Base-by-base conservation (phyloP, 2,329 filamentous ascomycete species). In the Biscogniauxia sp. region DNA sequence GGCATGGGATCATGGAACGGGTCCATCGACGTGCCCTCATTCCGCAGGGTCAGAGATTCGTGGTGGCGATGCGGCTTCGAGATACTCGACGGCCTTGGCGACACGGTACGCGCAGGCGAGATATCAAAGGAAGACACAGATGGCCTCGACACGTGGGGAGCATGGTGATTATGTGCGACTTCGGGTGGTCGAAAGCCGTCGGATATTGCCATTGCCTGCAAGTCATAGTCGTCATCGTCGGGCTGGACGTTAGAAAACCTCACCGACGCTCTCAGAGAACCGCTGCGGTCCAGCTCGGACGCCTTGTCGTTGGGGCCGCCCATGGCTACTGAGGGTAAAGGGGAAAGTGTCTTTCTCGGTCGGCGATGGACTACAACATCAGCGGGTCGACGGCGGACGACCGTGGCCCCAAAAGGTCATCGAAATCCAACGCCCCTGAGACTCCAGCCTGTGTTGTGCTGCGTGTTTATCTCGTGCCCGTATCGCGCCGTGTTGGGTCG, bases 61-160 rank as follows among this genome's bases (percentile, higher is more conserved):
- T 79, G 75, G 6, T 73, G 75, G 13, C 75, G 76, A 5, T 77
- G 78, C n/a, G 81, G 77, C 64, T 88, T 88, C 15, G 81, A 77
- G 54, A 82, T 82, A 70, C 85, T 88, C 3, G 83, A 84, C 45
- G 82, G 79, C 60, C 82, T 77, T 59, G 66, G 69, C 58, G 67
- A 68, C 62, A 64, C 58, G 54, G 61, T 59, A 37, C 65, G 66
- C 56, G 66, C 52, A 51, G 64, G 56, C 37, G 65, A 63, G 45
- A 54, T 54, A 51, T 70, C 65, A 52, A 60, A 57, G 20, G 69
- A 66, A 51, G 66, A 64, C 28, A 62, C 61, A 23, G 68, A 68
- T 8, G 64, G 59, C 8, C 60, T 64, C 51, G 64, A 66, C 66
- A 57, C 54, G 54, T 69, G 58, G 41, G 65, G 63, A 23, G 20